Evolutionary conservation across 306 rosid species (phyloP), one percentile per base, ranked within the genome.

Genomic region (Trichosanthes truncata): DNA sequence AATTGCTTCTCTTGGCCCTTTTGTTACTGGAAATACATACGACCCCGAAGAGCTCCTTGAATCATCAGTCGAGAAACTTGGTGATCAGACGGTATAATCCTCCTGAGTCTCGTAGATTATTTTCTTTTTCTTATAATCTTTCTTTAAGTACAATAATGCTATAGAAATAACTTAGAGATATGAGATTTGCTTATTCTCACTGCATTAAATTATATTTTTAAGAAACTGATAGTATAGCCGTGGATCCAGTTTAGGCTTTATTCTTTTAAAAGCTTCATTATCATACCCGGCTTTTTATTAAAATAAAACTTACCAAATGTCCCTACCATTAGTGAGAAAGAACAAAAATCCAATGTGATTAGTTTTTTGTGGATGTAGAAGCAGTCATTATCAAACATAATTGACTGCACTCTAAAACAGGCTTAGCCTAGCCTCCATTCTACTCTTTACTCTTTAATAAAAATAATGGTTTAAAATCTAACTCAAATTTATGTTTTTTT

Each of bases 1-100:
- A n/a, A 95, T 95, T 52, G 97, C 97, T 81, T 95, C 98, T 73
- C 97, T 95, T 40, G 98, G 98, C 13, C 91, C 96, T 79, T 95
- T 95, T 79, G 98, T 95, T 68, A 95, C 97, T 2, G 97, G 98
- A 78, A 92, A 84, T 81, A 80, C 97, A 11, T 86, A 77, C 2
- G 98, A 95, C 80, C 94, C 98, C 0, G 98, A 95, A 18, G 98
- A 95, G 80, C 95, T 95, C 77, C 81, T 95, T 0, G 96, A 95
- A 81, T 87, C 91, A 15, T 86, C 91, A 1, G 87, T 95, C 38
- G 97, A 95, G 85, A 95, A 89, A 88, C 83, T 80, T 21, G 98
- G 91, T 10, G 97, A 89, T 83, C 93, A 89, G 59, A 91, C 93
- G 87, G 98, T 95, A 92, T 38, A 55, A 57, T 65, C 79, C 57